Evolutionary conservation across 140 eudicot genomes (phyloP).

Genomic region (Ambrosia hybrid): DNA sequence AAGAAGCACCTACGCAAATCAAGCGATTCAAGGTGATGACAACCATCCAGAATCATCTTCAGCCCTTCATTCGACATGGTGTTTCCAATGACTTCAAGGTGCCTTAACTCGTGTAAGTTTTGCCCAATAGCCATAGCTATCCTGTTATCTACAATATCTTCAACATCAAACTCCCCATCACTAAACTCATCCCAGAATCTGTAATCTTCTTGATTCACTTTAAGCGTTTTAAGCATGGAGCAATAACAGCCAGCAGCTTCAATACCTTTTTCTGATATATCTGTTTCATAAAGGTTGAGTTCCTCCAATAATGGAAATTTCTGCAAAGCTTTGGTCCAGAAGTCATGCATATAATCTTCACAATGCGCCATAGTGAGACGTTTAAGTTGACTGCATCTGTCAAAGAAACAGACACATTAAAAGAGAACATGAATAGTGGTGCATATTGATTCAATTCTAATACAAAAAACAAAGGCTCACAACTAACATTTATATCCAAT

Average conservation of each 20-base stretch:
- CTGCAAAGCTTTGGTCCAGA: not conserved
- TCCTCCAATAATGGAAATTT: not conserved
- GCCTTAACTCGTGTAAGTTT: not conserved
- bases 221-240: not conserved
- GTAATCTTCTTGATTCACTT: not conserved
- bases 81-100: not conserved
- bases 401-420: not conserved
- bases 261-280: not conserved
- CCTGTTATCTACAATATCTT: not conserved
- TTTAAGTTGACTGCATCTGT: not conserved
- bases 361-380: not conserved
- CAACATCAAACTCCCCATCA: not conserved
- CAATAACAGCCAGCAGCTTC: not conserved
- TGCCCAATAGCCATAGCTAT: not conserved
- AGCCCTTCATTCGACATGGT: not conserved
- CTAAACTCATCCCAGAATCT: not conserved
- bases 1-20: not conserved
- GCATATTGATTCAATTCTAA: too few species aligned
- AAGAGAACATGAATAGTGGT: not conserved
- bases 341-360: not conserved
- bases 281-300: not conserved
- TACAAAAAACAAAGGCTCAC: not conserved
- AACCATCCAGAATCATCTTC: not conserved
- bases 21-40: not conserved
- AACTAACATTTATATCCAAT: not conserved